Evolutionary conservation across 768 basidiomycete species (phyloP), one percentile per base, ranked within the genome.

Genomic region (Cyclocybe aegerita): DNA sequence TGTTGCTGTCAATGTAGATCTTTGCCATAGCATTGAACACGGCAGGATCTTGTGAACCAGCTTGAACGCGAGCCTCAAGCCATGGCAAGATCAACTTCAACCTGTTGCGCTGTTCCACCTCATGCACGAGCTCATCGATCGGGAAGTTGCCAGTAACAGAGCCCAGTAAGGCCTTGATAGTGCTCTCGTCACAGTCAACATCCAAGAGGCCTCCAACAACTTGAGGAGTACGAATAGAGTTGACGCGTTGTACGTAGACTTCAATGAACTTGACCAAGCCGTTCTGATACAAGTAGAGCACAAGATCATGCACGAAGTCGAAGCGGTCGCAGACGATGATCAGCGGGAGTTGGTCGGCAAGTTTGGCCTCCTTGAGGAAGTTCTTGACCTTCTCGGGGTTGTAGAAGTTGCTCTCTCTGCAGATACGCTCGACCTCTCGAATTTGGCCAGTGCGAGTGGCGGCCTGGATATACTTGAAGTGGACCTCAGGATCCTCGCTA

Each of bases 381-480:
- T 99, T 99, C 81, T 99, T 98, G 81, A 98, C 97, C 72, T 99
- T 99, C 77, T 99, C 97, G 1, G 97, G 92, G 70, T 95, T 98
- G 80, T 98, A 98, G 72, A 77, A 78, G 72, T 98, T 98, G 69
- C 90, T 93, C 74, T 99, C 97, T 47, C 97, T 80, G 66, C 95
- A 98, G 63, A 99, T 96, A 40, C 97, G 93, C 72, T 99, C 97
- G 49, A 99, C 97, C 68, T 99, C 97, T 43, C 97, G 89, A 59
- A 99, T 94, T 67, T 98, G 97, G 37, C 96, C 95, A 29, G 97
- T 99, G 23, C 96, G 86, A 1, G 94, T 96, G 5, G 97, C 97
- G 23, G 97, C 97, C 65, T 98, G 96, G 64, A 99, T 98, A 73
- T 98, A 98, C 77, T 99, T 98, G 85, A 97, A 99, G 76, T 98